Conservation (phyloP, 2,329 filamentous ascomycete species). For the Aspergillus texensis region DNA sequence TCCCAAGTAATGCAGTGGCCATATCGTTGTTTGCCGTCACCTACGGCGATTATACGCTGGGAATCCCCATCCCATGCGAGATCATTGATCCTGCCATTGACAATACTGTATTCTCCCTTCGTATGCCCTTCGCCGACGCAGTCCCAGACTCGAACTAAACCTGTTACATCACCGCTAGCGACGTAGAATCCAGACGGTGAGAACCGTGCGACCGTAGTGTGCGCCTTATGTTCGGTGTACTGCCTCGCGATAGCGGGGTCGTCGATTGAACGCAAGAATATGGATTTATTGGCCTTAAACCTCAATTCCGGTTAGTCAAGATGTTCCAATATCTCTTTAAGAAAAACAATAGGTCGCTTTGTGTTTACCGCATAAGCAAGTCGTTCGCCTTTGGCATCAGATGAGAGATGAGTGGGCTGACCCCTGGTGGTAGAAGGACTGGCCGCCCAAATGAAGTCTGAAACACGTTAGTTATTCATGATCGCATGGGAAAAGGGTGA, state of each 20-base stretch:
- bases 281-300: conserved; percentile 86
- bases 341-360: neutral
- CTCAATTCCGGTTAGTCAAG: neutral
- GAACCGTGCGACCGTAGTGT: conserved; percentile 91
- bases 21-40: conserved; percentile 90
- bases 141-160: conserved; percentile 90
- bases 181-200: conserved; percentile 93
- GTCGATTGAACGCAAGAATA: conserved; percentile 95
- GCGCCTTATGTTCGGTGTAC: conserved; percentile 86
- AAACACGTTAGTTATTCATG: conserved; percentile 3
- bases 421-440: conserved; percentile 81
- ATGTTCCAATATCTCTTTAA: neutral
- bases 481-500: neutral
- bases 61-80: conserved; percentile 97
- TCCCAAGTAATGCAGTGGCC: conserved; percentile 94
- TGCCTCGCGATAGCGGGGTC: conserved; percentile 81
- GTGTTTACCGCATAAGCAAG: conserved; percentile 84
- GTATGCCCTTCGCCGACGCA: conserved; percentile 81
- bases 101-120: conserved; percentile 92
- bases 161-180: conserved; percentile 84
- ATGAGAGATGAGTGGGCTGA: conserved; percentile 84
- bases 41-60: conserved; percentile 93
- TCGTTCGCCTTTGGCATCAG: conserved; percentile 84
- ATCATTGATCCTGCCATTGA: conserved; percentile 92
- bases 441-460: conserved; percentile 79